phyloP scores from a whole-genome alignment of 1,284 basidiomycete genomes.

The Abortiporus biennis region DNA sequence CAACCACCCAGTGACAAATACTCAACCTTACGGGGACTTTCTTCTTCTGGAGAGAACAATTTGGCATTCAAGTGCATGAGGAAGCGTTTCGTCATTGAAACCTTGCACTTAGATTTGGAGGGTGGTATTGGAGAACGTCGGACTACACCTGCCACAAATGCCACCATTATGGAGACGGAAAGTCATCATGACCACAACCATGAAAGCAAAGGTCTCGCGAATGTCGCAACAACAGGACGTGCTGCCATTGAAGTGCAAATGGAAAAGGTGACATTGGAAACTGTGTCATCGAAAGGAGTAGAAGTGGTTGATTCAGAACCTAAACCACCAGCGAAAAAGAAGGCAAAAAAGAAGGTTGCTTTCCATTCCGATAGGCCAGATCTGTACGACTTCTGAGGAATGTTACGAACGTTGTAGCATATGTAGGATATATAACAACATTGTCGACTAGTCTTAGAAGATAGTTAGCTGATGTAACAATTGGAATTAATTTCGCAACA shows the following conservation, averaged over 20 bases:
- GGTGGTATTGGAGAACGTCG: slow-evolving; percentile 86
- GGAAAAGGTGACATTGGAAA: slow-evolving; percentile 16
- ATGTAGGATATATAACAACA: too few relatives aligned
- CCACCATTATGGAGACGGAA: slow-evolving; percentile 19
- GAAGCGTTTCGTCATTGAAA: slow-evolving; percentile 86
- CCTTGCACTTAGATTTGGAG: slow-evolving; percentile 88
- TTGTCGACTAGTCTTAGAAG: too few relatives aligned
- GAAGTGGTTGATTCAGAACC: slow-evolving; percentile 9
- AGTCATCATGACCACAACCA: slow-evolving; percentile 7
- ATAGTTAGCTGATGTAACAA: too few relatives aligned
- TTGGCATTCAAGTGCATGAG: slow-evolving; percentile 92
- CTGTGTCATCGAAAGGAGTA: slow-evolving; percentile 7
- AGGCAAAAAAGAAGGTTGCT: slow-evolving; percentile 61
- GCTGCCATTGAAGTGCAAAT: slow-evolving; percentile 24
- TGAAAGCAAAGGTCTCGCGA: slow-evolving; percentile 9
- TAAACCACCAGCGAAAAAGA: slow-evolving; percentile 31
- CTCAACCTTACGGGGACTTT: slow-evolving; percentile 72
- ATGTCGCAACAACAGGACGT: slow-evolving; percentile 8
- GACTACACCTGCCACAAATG: slow-evolving; percentile 47
- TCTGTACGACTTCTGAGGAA: slow-evolving; percentile 46
- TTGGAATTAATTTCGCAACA: too few relatives aligned
- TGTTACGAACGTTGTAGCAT: too few relatives aligned
- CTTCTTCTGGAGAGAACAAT: slow-evolving; percentile 78
- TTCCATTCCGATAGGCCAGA: slow-evolving; percentile 67
- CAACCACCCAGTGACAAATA: slow-evolving; percentile 70